phyloP scores from a whole-genome alignment of 83 land plant species.

The Picea engelmannii region DNA sequence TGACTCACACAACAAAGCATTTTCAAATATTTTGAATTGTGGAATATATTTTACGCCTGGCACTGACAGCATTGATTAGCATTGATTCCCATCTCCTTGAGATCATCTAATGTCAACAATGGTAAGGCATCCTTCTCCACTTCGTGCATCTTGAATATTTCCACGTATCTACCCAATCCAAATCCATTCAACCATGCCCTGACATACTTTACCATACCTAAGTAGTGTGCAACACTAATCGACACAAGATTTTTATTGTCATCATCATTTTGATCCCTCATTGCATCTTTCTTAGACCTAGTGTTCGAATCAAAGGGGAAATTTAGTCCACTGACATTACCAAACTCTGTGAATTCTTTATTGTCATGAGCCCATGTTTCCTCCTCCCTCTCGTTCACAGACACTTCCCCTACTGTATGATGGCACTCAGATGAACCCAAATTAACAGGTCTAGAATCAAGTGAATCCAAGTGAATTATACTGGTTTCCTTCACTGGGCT shows the following conservation, averaged over 20 bases:
- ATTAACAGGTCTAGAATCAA: background rate
- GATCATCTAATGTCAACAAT: conserved; percentile 25
- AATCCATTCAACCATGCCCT: conserved; percentile 24
- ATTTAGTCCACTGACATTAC: background rate
- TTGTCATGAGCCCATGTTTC: background rate
- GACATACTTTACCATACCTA: conserved; percentile 8
- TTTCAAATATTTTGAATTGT: conserved; percentile 60
- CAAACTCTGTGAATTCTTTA: conserved; percentile 3
- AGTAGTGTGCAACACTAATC: conserved; percentile 7
- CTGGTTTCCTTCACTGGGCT: conserved; percentile 11
- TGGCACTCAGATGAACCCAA: conserved; percentile 14
- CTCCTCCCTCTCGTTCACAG: conserved; percentile 2
- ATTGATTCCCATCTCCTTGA: conserved; percentile 47
- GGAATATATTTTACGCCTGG: conserved; percentile 63
- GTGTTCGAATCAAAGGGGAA: background rate
- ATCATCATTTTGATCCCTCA: background rate
- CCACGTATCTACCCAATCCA: conserved; percentile 27
- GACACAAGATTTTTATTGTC: background rate
- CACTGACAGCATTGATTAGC: conserved; percentile 80
- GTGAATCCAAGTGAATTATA: conserved; percentile 10
- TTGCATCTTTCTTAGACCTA: conserved; percentile 2
- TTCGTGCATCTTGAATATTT: conserved; percentile 28
- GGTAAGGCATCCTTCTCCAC: conserved; percentile 33
- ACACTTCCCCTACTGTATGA: background rate
- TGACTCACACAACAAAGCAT: conserved; percentile 20